Evolutionary conservation across 2,329 filamentous ascomycete species (phyloP).

Genomic region (Xylaria sp.): DNA sequence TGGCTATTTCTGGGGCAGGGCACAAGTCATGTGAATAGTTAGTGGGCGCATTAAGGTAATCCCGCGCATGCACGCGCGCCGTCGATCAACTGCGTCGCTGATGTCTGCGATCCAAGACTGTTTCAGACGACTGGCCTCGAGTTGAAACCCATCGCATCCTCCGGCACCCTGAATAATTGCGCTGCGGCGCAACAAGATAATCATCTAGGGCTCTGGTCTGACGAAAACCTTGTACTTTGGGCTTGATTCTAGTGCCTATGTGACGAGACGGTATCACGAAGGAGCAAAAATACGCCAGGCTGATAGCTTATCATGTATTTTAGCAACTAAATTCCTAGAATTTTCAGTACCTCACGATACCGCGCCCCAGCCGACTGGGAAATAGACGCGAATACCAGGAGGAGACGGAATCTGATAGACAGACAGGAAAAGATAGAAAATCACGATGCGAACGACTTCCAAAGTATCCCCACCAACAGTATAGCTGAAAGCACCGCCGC

Average conservation of each 20-base stretch:
- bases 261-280: neutral
- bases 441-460: conserved; percentile 36
- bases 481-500: conserved; percentile 34
- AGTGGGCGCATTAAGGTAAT: too few species aligned
- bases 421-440: conserved; percentile 26
- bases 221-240: neutral
- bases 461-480: conserved; percentile 31
- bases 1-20: too few species aligned
- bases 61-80: too few species aligned
- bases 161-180: neutral
- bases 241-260: too few species aligned
- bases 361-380: conserved; percentile 27
- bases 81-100: too few species aligned
- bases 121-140: neutral
- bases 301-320: conserved; percentile 33
- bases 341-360: conserved; percentile 34
- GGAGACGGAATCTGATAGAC: conserved; percentile 13
- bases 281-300: neutral
- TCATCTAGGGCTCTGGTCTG: neutral
- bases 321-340: conserved; percentile 30
- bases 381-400: conserved; percentile 6
- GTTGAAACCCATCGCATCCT: neutral
- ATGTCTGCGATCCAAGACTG: neutral
- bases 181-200: too few species aligned
- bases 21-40: too few species aligned